Evolutionary conservation across 2,329 filamentous ascomycete genomes (phyloP).

Genomic region (Colletotrichum karsti): DNA sequence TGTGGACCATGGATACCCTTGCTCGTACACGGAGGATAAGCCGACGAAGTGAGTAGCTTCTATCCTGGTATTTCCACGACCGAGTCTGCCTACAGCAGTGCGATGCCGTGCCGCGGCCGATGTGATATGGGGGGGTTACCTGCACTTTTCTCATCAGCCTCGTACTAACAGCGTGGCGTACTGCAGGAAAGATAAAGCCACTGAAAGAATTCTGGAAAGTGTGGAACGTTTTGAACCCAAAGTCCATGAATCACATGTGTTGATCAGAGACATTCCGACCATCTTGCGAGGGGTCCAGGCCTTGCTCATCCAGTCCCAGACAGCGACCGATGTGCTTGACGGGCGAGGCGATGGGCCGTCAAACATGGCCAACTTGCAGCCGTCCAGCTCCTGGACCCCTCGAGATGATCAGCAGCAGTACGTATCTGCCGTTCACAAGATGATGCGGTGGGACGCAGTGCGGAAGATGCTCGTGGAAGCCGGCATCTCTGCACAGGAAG

Average conservation of each 20-base stretch:
- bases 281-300: background rate
- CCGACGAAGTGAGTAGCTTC: slow-evolving; percentile 65
- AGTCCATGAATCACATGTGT: slow-evolving; percentile 49
- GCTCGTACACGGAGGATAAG: slow-evolving; percentile 67
- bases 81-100: background rate
- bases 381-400: slow-evolving; percentile 1
- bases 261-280: background rate
- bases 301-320: background rate
- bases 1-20: slow-evolving; percentile 44
- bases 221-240: slow-evolving; percentile 64
- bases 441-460: slow-evolving; percentile 28
- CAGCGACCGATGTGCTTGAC: background rate
- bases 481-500: slow-evolving; percentile 5
- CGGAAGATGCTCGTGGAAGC: slow-evolving; percentile 22
- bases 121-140: background rate
- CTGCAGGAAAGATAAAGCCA: slow-evolving; percentile 67
- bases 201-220: slow-evolving; percentile 67
- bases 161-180: background rate
- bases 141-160: background rate
- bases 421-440: slow-evolving; percentile 17
- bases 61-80: background rate
- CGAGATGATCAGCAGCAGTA: slow-evolving; percentile 9
- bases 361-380: slow-evolving; percentile 28
- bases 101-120: background rate
- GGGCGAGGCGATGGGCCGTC: slow-evolving; percentile 19